phyloP scores from a whole-genome alignment of 2,329 filamentous ascomycete species.

The Chaetomium olivaceum region DNA sequence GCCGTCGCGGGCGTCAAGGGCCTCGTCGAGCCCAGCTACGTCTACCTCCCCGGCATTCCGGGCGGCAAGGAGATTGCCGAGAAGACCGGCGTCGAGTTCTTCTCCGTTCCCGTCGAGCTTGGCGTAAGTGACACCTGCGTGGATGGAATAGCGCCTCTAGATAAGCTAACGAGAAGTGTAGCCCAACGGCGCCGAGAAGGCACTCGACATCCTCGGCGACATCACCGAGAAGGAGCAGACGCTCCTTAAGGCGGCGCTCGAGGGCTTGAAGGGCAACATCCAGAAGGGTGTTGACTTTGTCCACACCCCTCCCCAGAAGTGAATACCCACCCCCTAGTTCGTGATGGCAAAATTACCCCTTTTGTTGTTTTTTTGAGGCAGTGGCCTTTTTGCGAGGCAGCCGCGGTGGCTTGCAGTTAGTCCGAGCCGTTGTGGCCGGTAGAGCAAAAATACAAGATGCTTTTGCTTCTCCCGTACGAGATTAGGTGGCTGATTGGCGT shows the following conservation, averaged over 20 bases:
- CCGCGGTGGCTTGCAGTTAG: slow-evolving; percentile 21
- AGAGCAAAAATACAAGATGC: slow-evolving; percentile 31
- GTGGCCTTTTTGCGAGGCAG: slow-evolving; percentile 2
- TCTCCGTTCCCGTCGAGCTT: slow-evolving; percentile 93
- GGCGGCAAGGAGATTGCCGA: slow-evolving; percentile 85
- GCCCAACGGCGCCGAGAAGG: slow-evolving; percentile 84
- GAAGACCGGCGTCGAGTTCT: slow-evolving; percentile 84
- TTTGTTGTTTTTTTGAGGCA: slow-evolving; percentile 7
- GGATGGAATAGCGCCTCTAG: neutral
- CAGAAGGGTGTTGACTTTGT: slow-evolving; percentile 89
- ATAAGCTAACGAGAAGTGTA: slow-evolving; percentile 45
- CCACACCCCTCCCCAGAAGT: slow-evolving; percentile 86
- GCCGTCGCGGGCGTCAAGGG: slow-evolving; percentile 87
- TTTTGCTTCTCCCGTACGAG: slow-evolving; percentile 7
- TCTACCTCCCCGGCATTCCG: slow-evolving; percentile 88
- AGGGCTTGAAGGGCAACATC: slow-evolving; percentile 89
- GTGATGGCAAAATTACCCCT: slow-evolving; percentile 23
- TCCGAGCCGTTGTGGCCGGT: slow-evolving; percentile 25
- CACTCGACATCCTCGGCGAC: slow-evolving; percentile 72
- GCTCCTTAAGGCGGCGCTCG: slow-evolving; percentile 72
- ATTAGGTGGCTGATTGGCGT: slow-evolving; percentile 35
- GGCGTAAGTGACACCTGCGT: slow-evolving; percentile 66
- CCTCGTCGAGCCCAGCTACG: slow-evolving; percentile 90
- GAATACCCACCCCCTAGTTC: slow-evolving; percentile 49
- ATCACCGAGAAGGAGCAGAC: slow-evolving; percentile 87